Conservation (phyloP, 495 filamentous ascomycete species). For the Penicillium herquei region DNA sequence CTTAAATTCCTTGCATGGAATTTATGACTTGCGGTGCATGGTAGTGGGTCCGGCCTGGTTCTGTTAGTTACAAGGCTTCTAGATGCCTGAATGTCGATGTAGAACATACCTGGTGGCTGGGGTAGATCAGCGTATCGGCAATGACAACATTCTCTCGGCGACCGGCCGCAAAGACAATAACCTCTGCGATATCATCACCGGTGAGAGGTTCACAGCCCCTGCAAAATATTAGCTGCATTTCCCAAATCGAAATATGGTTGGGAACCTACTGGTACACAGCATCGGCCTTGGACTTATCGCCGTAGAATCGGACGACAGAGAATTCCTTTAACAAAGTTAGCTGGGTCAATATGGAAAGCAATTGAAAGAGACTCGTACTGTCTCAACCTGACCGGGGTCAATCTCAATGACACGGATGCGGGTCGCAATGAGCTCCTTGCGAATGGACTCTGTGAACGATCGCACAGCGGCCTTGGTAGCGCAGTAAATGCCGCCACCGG, state of each 20-base stretch:
- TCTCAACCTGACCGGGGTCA: conserved; percentile 96
- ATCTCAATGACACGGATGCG: conserved; percentile 88
- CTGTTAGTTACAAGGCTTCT: conserved; percentile 3
- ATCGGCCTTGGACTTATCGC: conserved; percentile 93
- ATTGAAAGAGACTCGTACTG: conserved; percentile 42
- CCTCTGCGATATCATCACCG: conserved; percentile 91
- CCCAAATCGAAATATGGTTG: not conserved
- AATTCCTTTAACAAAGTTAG: conserved; percentile 63
- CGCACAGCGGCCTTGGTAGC: conserved; percentile 92
- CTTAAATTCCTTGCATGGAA: too few relatives aligned
- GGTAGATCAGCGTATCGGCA: conserved; percentile 88
- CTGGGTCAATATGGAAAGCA: not conserved
- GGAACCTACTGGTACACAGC: conserved; percentile 82
- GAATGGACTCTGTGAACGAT: conserved; percentile 82
- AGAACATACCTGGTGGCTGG: conserved; percentile 77
- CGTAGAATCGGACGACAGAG: conserved; percentile 87
- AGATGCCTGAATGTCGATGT: not conserved
- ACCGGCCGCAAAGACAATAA: conserved; percentile 86
- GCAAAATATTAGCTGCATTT: conserved; percentile 4
- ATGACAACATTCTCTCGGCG: conserved; percentile 93
- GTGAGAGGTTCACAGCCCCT: conserved; percentile 89
- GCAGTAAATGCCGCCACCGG: conserved; percentile 93
- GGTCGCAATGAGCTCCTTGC: conserved; percentile 84
- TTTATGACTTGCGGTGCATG: conserved; percentile 30
- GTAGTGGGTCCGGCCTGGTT: conserved; percentile 21